A percentile compares a stretch with the other conserved stretches of the same genome.
phyloP scores from a whole-genome alignment of 306 rosid genomes.

The Ceratonia siliqua region DNA sequence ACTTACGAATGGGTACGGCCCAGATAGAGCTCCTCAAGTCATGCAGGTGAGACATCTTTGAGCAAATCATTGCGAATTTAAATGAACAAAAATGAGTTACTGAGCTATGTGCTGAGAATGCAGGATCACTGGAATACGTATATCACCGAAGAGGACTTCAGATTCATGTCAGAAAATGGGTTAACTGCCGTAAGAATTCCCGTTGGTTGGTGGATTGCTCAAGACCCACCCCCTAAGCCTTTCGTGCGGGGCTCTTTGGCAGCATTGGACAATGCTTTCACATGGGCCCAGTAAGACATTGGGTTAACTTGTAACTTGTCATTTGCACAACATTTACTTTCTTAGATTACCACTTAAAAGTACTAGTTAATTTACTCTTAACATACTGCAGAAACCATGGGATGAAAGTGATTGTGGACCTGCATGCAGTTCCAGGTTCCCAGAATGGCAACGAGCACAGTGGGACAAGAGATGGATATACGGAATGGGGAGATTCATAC shows the following conservation, averaged over 20 bases:
- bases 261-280: slow-evolving; percentile 64
- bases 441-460: slow-evolving; percentile 59
- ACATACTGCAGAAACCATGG: slow-evolving; percentile 43
- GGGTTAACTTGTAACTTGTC: background rate
- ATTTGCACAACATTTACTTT: background rate
- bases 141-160: slow-evolving; percentile 61
- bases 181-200: slow-evolving; percentile 64
- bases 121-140: slow-evolving; percentile 63
- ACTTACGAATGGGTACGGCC: slow-evolving; percentile 65
- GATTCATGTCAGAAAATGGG: slow-evolving; percentile 58
- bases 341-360: too few relatives aligned
- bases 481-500: slow-evolving; percentile 53
- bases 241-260: slow-evolving; percentile 60
- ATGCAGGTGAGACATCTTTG: slow-evolving; percentile 38
- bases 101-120: background rate
- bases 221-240: slow-evolving; percentile 68
- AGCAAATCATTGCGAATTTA: too few relatives aligned
- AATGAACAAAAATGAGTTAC: background rate
- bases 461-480: slow-evolving; percentile 54
- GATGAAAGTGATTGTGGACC: slow-evolving; percentile 52
- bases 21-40: slow-evolving; percentile 49
- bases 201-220: slow-evolving; percentile 74
- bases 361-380: too few relatives aligned
- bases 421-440: slow-evolving; percentile 62
- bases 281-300: slow-evolving; percentile 58